phyloP scores from a whole-genome alignment of 768 basidiomycete species.

The Termitomyces sp. region DNA sequence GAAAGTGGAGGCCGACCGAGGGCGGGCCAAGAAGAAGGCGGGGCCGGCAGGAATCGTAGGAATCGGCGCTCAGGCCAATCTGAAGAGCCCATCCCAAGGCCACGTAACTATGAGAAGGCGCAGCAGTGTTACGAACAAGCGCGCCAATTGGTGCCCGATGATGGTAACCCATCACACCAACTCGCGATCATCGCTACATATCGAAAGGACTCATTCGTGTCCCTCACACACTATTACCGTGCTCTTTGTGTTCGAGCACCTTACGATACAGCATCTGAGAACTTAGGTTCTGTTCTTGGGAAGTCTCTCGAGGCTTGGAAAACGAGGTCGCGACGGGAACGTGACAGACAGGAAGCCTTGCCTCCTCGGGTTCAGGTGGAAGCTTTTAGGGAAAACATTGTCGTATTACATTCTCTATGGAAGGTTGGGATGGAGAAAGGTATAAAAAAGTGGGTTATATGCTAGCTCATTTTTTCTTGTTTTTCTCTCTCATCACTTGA shows the following conservation, averaged over 20 bases:
- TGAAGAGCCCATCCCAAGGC: slow-evolving; percentile 45
- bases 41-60: slow-evolving; percentile 32
- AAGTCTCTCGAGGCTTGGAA: slow-evolving; percentile 62
- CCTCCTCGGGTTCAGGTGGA: slow-evolving; percentile 53
- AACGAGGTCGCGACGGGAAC: slow-evolving; percentile 35
- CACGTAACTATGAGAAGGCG: slow-evolving; percentile 69
- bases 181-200: slow-evolving; percentile 90
- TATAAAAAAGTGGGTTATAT: slow-evolving; percentile 48
- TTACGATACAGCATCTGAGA: slow-evolving; percentile 85
- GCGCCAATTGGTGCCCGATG: slow-evolving; percentile 71
- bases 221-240: slow-evolving; percentile 84
- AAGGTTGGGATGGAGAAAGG: slow-evolving; percentile 46
- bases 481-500: neutral
- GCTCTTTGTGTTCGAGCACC: slow-evolving; percentile 83
- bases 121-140: slow-evolving; percentile 85
- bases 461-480: slow-evolving; percentile 1
- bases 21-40: slow-evolving; percentile 63
- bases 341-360: slow-evolving; percentile 25
- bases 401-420: slow-evolving; percentile 77
- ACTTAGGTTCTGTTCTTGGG: slow-evolving; percentile 66
- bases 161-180: slow-evolving; percentile 95
- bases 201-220: slow-evolving; percentile 72
- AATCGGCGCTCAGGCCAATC: slow-evolving; percentile 43
- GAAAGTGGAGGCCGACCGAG: slow-evolving; percentile 60
- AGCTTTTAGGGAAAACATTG: slow-evolving; percentile 65